Evolutionary conservation across 352 stramenopile species (phyloP), one percentile per base, ranked within the genome.

Genomic region (Plasmopara viticola): DNA sequence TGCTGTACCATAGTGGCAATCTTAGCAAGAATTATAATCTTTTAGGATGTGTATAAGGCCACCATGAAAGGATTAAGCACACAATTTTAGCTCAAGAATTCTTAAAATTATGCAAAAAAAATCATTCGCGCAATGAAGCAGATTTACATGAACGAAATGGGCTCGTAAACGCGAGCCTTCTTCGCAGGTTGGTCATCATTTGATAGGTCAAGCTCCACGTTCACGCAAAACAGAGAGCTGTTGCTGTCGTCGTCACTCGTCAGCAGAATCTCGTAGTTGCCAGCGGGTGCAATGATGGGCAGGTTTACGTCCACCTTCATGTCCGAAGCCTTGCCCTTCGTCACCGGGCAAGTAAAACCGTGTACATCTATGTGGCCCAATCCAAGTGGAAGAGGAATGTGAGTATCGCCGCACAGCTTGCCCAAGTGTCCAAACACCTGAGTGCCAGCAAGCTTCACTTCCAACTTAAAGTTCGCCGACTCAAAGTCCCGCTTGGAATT

Each of bases 321-420:
- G 53, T 84, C 68, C 9, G 71, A 78, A 38, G 72, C 78, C 48
- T 80, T 76, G 50, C 81, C 84, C 40, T 76, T 60, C 45, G 74
- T 70, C 53, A 89, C 61, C 12, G 84, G 84, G 65, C 84, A 94
- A 25, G 63, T 39, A 47, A 94, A 88, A 7, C 84, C 84, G 54
- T 91, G 75, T 15, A 94, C 73, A 31, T 90, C 79, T 57, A 94
- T 94, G 66, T 94, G 78, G 43, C 84, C 84, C 20, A 94, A 66
- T n/a, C 72, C 78, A 14, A 94, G 68, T 12, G 84, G 84, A 52
- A 94, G 68, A 12, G 84, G 78, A 38, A 94, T 66, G 54, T 90
- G 78, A 13, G 73, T 90, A 30, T 90, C 71, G 13, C 84, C 84
- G 48, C 84, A 94, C 8, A 90, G 64, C 62, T 78, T 72, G 41